Evolutionary conservation across 1,284 basidiomycete genomes (phyloP).

Genomic region (Pisolithus thermaeus): DNA sequence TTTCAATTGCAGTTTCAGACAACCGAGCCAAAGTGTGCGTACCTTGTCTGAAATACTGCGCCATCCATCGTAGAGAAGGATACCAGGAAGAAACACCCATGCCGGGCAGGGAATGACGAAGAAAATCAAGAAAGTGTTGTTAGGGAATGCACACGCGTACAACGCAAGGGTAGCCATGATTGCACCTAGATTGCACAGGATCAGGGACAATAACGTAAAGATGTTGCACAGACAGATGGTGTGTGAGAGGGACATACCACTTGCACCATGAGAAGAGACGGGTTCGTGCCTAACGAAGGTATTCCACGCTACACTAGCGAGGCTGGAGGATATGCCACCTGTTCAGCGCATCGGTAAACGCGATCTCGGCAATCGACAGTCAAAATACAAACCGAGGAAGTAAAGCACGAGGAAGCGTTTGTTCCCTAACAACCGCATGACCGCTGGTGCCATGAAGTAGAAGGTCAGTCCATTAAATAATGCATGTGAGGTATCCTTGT

Average conservation of each 20-base stretch:
- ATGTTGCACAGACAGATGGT: not conserved
- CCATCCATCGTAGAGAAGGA: slow-evolving; percentile 65
- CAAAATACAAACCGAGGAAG: slow-evolving; percentile 48
- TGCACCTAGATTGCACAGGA: slow-evolving; percentile 42
- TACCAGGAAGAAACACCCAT: slow-evolving; percentile 70
- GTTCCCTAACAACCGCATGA: slow-evolving; percentile 66
- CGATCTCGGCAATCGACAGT: not conserved
- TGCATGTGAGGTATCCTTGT: slow-evolving; percentile 59
- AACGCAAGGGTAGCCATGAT: slow-evolving; percentile 71
- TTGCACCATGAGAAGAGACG: slow-evolving; percentile 65
- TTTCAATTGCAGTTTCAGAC: slow-evolving; percentile 2
- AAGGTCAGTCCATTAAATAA: slow-evolving; percentile 76
- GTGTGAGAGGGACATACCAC: slow-evolving; percentile 41
- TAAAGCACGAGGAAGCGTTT: slow-evolving; percentile 72
- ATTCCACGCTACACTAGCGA: slow-evolving; percentile 58
- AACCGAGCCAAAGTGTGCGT: slow-evolving; percentile 23
- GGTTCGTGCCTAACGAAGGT: slow-evolving; percentile 37
- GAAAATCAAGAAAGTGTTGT: slow-evolving; percentile 70
- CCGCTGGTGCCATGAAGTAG: slow-evolving; percentile 72
- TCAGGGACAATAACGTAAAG: not conserved
- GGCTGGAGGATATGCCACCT: slow-evolving; percentile 62
- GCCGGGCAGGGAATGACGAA: slow-evolving; percentile 82
- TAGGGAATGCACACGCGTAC: slow-evolving; percentile 68
- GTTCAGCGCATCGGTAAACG: not conserved
- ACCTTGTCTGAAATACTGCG: slow-evolving; percentile 47